These are phyloP conservation scores for Neoascochyta sp. DNA, from an alignment of 2,329 filamentous ascomycete genomes.

Conservation along the genomic window DNA sequence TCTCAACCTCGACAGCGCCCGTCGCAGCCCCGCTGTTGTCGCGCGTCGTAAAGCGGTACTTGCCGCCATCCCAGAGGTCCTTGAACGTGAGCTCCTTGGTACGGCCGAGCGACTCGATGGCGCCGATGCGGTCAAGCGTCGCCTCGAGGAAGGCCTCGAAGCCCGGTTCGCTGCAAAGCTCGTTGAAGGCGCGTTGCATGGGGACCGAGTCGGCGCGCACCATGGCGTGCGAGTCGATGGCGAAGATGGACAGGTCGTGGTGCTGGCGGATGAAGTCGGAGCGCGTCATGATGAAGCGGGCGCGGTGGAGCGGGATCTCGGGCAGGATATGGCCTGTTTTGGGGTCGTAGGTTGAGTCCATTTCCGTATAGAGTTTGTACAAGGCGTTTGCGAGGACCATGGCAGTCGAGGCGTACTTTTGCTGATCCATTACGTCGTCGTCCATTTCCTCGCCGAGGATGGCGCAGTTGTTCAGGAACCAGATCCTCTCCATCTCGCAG, in stretches of 20 bases:
- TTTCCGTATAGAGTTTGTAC: slow-evolving; percentile 74
- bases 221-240: slow-evolving; percentile 80
- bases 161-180: slow-evolving; percentile 71
- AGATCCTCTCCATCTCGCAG: slow-evolving; percentile 67
- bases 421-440: slow-evolving; percentile 97
- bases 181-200: slow-evolving; percentile 88
- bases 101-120: slow-evolving; percentile 86
- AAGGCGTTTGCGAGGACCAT: slow-evolving; percentile 91
- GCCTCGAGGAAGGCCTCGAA: slow-evolving; percentile 80
- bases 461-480: slow-evolving; percentile 75
- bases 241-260: slow-evolving; percentile 92
- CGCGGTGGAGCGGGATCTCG: slow-evolving; percentile 52
- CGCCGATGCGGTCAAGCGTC: slow-evolving; percentile 80
- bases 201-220: slow-evolving; percentile 92
- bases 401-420: slow-evolving; percentile 90
- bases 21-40: slow-evolving; percentile 28
- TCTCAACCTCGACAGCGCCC: slow-evolving; percentile 32
- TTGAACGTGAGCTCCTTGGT: slow-evolving; percentile 96
- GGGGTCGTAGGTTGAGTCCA: slow-evolving; percentile 59
- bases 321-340: slow-evolving; percentile 72
- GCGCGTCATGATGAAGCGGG: slow-evolving; percentile 80
- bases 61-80: slow-evolving; percentile 80
- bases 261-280: slow-evolving; percentile 91
- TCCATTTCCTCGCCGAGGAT: slow-evolving; percentile 77
- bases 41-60: slow-evolving; percentile 53